Base-by-base conservation (phyloP, 116 monocot genomes). In the Dioscorea cayenensis region DNA sequence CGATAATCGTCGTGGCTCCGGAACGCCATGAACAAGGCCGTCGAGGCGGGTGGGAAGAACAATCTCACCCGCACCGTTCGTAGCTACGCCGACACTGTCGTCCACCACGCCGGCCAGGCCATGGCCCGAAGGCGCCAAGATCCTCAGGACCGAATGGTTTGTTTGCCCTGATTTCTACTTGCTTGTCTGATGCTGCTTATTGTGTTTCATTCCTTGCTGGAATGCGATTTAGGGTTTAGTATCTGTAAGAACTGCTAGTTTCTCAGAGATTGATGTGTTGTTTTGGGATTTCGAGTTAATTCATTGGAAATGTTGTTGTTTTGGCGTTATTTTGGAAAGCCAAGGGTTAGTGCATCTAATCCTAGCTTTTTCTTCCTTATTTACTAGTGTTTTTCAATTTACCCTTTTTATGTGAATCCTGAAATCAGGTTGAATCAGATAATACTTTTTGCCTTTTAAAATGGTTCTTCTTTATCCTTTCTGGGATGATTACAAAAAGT, bases 61-160 rank as follows among this genome's bases (percentile, higher is more conserved):
- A 80, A 78, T 76, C 71, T 91, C 71, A 81, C 83, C 51, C 87
- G 91, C 61, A 83, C 87, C 27, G 90, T 91, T 68, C 79, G 74
- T 29, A 85, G 70, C 76, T 91, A 84, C 60, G 87, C 87, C 43
- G 91, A 77, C 72, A 87, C 85, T 64, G 91, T 87, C 76, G 91
- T 87, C 60, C 87, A 91, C 60, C 91, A 91, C 51, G 91, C 91
- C 69, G 91, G 91, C 63, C 91, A 91, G 83, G 91, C 91, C 66
- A 87, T 91, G 49, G 78, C 74, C n/a, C 51, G 91, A 87, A 73
- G 91, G 91, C 67, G 87, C 91, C 76, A 87, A 80, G 80, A 85
- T 87, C 64, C 36, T 91, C 84, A 87, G 60, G 84, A 85, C 51
- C 80, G 91, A 36, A 91, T 85, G 69, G 87, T 87, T 76, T 66